phyloP scores from a whole-genome alignment of 352 stramenopile species.

The Vaucheria bursata region DNA sequence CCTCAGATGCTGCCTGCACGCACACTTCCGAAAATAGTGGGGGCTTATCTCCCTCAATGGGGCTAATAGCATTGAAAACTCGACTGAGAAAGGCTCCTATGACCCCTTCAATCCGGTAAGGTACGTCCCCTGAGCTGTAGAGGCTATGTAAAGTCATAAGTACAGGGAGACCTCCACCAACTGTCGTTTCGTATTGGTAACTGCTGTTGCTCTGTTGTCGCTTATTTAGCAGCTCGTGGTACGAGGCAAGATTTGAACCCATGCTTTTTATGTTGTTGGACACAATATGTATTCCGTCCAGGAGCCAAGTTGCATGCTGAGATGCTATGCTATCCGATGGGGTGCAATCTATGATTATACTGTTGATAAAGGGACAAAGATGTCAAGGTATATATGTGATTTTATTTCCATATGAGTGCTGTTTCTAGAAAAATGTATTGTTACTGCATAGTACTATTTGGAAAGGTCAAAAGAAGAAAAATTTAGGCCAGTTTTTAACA shows the following conservation, averaged over 20 bases:
- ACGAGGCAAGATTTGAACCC: slow-evolving; percentile 60
- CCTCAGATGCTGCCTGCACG: slow-evolving; percentile 51
- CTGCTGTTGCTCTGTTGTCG: slow-evolving; percentile 44
- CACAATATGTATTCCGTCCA: slow-evolving; percentile 76
- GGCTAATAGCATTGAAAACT: slow-evolving; percentile 56
- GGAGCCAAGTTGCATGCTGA: slow-evolving; percentile 77
- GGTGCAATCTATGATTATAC: slow-evolving; percentile 85
- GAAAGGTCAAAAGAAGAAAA: no score
- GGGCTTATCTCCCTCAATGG: slow-evolving; percentile 51
- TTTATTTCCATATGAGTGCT: no score
- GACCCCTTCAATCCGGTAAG: slow-evolving; percentile 75
- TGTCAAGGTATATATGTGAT: no score
- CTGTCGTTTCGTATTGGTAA: slow-evolving; percentile 71
- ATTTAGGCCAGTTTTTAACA: no score
- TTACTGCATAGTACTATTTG: no score
- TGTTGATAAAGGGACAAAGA: no score
- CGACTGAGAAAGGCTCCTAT: slow-evolving; percentile 72
- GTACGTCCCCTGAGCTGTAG: slow-evolving; percentile 77
- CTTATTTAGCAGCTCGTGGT: slow-evolving; percentile 58
- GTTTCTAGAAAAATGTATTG: no score
- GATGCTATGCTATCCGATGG: slow-evolving; percentile 68
- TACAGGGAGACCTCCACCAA: slow-evolving; percentile 78
- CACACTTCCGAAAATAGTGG: slow-evolving; percentile 35
- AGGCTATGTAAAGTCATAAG: slow-evolving; percentile 81
- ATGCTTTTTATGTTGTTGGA: slow-evolving; percentile 73